These are phyloP conservation scores for Fusarium beomiforme DNA, from an alignment of 2,329 filamentous ascomycete species.

Conservation along the genomic window DNA sequence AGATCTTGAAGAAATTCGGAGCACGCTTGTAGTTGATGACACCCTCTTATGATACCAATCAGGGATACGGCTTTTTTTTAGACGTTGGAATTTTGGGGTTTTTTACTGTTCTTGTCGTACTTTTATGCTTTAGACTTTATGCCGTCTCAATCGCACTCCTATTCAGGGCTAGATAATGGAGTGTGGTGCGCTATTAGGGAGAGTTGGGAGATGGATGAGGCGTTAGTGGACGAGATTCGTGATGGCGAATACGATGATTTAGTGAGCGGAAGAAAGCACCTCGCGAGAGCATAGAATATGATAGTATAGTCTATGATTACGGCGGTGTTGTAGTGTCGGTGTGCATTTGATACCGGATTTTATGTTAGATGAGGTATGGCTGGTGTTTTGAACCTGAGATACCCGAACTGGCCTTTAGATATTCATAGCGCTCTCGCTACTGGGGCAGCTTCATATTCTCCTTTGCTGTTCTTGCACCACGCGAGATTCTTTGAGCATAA, in stretches of 20 bases:
- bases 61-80: constrained; percentile 22
- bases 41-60: constrained; percentile 30
- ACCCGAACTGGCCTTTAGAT: constrained; percentile 10
- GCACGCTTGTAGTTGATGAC: constrained; percentile 1
- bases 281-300: constrained; percentile 25
- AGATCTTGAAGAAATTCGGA: neutral
- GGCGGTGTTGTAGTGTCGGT: constrained; percentile 21
- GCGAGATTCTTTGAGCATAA: neutral
- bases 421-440: neutral
- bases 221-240: constrained; percentile 28
- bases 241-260: neutral
- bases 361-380: constrained; percentile 10
- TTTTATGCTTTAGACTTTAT: constrained; percentile 23
- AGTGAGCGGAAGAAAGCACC: neutral
- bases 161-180: constrained; percentile 13
- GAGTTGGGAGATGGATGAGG: constrained; percentile 17
- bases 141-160: constrained; percentile 2
- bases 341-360: neutral
- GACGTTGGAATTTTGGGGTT: constrained; percentile 14
- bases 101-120: constrained; percentile 1
- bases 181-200: constrained; percentile 1
- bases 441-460: neutral
- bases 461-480: neutral
- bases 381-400: constrained; percentile 16
- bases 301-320: constrained; percentile 20